Conservation (phyloP, 495 filamentous ascomycete species). For the Lasiosphaeria ovina region DNA sequence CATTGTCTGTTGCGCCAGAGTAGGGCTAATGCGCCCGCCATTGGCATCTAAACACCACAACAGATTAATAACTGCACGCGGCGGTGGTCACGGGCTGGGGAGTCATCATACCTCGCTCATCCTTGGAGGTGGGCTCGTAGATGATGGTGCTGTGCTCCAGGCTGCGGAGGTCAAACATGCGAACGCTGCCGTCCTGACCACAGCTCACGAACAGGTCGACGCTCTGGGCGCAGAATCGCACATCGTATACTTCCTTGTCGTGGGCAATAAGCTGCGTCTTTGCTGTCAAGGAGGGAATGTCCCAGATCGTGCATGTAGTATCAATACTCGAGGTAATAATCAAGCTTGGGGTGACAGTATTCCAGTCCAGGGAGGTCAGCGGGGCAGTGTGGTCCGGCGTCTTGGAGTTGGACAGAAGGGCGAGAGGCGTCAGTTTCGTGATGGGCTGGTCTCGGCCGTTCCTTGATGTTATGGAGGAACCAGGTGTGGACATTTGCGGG, state of each 20-base stretch:
- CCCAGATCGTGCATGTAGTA: constrained; percentile 99
- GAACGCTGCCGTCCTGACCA: constrained; percentile 94
- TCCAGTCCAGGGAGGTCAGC: constrained; percentile 96
- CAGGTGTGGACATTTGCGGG: constrained; percentile 44
- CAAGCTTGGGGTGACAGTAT: constrained; percentile 88
- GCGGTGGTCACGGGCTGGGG: not conserved
- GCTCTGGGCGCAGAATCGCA: constrained; percentile 93
- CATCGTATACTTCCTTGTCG: constrained; percentile 98
- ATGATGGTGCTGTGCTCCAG: constrained; percentile 99
- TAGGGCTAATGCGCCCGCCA: constrained; percentile 59
- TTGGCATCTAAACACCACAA: constrained; percentile 33
- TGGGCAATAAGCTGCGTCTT: constrained; percentile 99
- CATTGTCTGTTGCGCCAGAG: constrained; percentile 67
- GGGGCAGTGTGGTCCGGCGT: constrained; percentile 97
- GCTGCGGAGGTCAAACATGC: constrained; percentile 98
- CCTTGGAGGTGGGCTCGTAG: constrained; percentile 91
- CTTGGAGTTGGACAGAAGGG: constrained; percentile 94
- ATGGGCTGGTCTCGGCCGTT: constrained; percentile 61
- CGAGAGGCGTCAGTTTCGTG: constrained; percentile 89
- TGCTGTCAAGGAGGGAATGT: constrained; percentile 94
- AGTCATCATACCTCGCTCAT: constrained; percentile 64
- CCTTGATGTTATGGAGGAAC: constrained; percentile 74
- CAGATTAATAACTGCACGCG: constrained; percentile 19
- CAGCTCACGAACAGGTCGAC: constrained; percentile 97
- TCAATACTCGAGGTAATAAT: constrained; percentile 99